phyloP scores from a whole-genome alignment of 164 flowering plant species.

The Magnolia officinalis region DNA sequence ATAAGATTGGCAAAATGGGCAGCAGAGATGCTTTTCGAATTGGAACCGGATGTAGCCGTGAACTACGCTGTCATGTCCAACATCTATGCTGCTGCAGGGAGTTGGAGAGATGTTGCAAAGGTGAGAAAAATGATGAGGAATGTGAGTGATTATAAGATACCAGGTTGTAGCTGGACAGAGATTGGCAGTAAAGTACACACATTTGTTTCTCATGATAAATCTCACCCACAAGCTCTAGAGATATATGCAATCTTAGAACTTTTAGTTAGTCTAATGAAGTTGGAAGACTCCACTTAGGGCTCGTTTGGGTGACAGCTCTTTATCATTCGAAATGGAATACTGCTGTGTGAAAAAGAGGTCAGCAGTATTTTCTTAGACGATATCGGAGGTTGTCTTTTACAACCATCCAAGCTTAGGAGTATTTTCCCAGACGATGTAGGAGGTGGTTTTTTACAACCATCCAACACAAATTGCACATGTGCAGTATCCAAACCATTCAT shows the following conservation, averaged over 20 bases:
- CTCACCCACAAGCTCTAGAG: slow-evolving; percentile 32
- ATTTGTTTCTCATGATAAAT: slow-evolving; percentile 36
- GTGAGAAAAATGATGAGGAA: slow-evolving; percentile 42
- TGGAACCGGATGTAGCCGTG: slow-evolving; percentile 48
- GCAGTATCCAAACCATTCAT: too few species aligned
- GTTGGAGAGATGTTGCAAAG: slow-evolving; percentile 51
- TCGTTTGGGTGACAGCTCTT: not conserved
- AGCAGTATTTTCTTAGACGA: too few species aligned
- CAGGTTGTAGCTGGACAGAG: slow-evolving; percentile 68
- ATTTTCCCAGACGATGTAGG: too few species aligned
- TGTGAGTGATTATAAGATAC: slow-evolving; percentile 32
- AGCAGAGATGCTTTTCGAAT: slow-evolving; percentile 38
- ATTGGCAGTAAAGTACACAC: slow-evolving; percentile 33
- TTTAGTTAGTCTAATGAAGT: slow-evolving; percentile 26
- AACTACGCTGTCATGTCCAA: slow-evolving; percentile 53
- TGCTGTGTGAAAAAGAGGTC: too few species aligned
- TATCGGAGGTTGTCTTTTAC: too few species aligned
- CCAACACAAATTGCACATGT: too few species aligned
- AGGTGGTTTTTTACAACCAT: too few species aligned
- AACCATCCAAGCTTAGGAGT: too few species aligned
- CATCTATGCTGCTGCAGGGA: slow-evolving; percentile 46
- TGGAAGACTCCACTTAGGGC: slow-evolving; percentile 6
- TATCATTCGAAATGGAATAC: too few species aligned
- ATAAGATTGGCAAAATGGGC: slow-evolving; percentile 46
- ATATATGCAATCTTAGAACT: slow-evolving; percentile 26